Evolutionary conservation across 495 filamentous ascomycete genomes (phyloP).

Genomic region (Aspergillus affinis): DNA sequence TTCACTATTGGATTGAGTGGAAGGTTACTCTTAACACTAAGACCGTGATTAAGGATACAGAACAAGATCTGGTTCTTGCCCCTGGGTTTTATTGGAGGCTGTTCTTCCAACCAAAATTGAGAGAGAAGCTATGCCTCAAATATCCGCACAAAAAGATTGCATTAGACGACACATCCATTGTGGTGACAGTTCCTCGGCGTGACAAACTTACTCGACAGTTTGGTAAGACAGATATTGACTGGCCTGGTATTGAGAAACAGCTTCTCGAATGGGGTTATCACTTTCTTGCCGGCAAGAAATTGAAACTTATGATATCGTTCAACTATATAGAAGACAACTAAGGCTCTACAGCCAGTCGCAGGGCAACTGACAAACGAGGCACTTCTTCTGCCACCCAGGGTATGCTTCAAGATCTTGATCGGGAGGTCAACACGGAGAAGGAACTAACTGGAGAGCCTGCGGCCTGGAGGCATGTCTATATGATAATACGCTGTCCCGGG

Average conservation of each 20-base stretch:
- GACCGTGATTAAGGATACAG: slow-evolving; percentile 31
- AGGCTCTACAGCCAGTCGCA: background rate
- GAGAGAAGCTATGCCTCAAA: background rate
- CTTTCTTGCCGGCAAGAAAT: background rate
- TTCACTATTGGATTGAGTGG: no score
- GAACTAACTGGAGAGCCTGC: no score
- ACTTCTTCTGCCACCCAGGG: background rate
- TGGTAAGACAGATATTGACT: background rate
- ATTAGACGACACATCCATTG: background rate
- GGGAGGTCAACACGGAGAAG: slow-evolving; percentile 8
- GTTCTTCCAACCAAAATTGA: background rate
- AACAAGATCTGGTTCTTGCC: slow-evolving; percentile 26
- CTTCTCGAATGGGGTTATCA: background rate
- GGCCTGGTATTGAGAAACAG: background rate
- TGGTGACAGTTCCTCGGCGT: no score
- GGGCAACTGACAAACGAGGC: background rate
- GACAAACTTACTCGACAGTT: no score
- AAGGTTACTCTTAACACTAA: slow-evolving; percentile 34
- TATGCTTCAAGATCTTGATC: background rate
- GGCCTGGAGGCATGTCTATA: no score
- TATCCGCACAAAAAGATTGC: background rate
- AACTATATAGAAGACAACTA: slow-evolving; percentile 1
- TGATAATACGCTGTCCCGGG: no score
- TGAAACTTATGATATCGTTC: background rate
- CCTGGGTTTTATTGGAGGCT: slow-evolving; percentile 27